A percentile compares a stretch with the other conserved stretches of the same genome.
phyloP scores from a whole-genome alignment of 768 basidiomycete genomes.

The Candolleomyces eurysporus region DNA sequence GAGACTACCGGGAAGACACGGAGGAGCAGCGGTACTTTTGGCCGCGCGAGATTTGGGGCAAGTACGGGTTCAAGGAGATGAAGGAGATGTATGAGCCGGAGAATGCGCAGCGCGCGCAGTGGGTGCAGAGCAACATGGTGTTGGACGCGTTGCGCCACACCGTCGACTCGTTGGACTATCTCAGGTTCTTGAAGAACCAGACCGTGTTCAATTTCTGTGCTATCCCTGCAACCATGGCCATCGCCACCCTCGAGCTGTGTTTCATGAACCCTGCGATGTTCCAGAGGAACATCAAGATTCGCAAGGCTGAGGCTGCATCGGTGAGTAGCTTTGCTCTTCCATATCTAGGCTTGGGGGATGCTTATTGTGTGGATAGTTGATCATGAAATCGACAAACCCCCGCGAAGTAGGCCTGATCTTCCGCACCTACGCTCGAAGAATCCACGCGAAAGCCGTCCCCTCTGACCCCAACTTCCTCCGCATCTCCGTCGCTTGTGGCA shows the following conservation, averaged over 20 bases:
- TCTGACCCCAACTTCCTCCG: conserved; percentile 86
- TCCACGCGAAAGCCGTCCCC: conserved; percentile 77
- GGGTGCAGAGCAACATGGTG: conserved; percentile 86
- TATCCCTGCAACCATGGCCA: conserved; percentile 92
- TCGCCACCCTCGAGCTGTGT: conserved; percentile 88
- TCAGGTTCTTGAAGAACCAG: conserved; percentile 84
- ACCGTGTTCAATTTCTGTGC: conserved; percentile 95
- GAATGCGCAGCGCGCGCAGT: conserved; percentile 64
- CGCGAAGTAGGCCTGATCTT: conserved; percentile 89
- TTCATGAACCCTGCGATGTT: conserved; percentile 93
- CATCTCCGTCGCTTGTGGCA: conserved; percentile 80
- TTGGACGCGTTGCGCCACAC: conserved; percentile 85
- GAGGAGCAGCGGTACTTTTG: conserved; percentile 88
- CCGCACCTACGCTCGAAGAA: conserved; percentile 74
- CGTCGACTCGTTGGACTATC: conserved; percentile 86
- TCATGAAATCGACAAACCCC: conserved; percentile 90
- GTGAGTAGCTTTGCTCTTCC: conserved; percentile 39
- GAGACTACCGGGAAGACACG: conserved; percentile 90
- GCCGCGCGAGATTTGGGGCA: conserved; percentile 90
- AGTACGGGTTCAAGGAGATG: conserved; percentile 72
- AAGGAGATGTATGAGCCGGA: conserved; percentile 61
- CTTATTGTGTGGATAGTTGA: conserved; percentile 52
- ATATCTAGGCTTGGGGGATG: background rate
- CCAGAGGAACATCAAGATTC: conserved; percentile 88
- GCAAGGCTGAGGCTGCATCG: conserved; percentile 83